Evolutionary conservation across 2,329 filamentous ascomycete genomes (phyloP).

Genomic region (Apiospora phragmitis): DNA sequence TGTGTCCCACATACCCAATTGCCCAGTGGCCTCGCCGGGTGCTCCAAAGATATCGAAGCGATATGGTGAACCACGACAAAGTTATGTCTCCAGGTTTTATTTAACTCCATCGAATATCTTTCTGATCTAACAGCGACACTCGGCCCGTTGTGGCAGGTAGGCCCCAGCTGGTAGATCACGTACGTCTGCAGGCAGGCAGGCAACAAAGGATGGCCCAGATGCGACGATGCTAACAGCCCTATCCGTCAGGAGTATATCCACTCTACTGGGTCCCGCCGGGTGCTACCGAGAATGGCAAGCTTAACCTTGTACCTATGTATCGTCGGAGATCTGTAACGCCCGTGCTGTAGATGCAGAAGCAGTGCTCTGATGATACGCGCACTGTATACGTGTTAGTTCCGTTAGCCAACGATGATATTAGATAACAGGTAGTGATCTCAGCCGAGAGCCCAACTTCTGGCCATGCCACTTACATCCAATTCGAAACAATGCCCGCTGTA

Average conservation of each 20-base stretch:
- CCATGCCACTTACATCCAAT: not conserved
- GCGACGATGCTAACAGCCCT: not conserved
- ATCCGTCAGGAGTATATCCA: not conserved
- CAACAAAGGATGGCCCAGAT: not conserved
- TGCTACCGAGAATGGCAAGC: not conserved
- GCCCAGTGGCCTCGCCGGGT: too few relatives aligned
- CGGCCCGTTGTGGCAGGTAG: not conserved
- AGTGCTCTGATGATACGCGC: not conserved
- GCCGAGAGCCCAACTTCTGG: not conserved
- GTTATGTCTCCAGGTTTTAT: too few relatives aligned
- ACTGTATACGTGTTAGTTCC: too few relatives aligned
- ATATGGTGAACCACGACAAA: too few relatives aligned
- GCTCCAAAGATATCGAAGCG: too few relatives aligned
- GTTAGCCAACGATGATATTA: too few relatives aligned
- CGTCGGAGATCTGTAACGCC: too few relatives aligned
- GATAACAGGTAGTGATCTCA: too few relatives aligned
- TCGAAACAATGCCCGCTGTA: not conserved
- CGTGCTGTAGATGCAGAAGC: not conserved
- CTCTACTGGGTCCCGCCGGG: not conserved
- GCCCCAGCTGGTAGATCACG: not conserved
- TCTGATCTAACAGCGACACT: too few relatives aligned
- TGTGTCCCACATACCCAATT: too few relatives aligned
- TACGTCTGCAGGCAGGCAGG: not conserved
- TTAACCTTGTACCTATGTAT: too few relatives aligned
- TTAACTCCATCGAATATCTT: too few relatives aligned